Evolutionary conservation across 768 basidiomycete genomes (phyloP).

Genomic region (Cyclocybe aegerita): DNA sequence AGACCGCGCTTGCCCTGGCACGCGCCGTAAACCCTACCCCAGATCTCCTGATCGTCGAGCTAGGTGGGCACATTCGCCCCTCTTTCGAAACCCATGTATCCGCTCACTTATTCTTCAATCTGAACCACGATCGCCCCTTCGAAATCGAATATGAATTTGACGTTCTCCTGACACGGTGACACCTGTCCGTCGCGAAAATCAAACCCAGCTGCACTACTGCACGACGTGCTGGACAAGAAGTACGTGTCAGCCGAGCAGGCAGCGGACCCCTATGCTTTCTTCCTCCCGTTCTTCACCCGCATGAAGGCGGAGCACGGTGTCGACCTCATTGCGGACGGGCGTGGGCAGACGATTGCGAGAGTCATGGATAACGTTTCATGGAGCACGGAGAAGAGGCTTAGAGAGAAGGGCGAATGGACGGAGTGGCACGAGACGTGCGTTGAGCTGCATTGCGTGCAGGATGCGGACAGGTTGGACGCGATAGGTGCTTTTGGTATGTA

Average conservation of each 20-base stretch:
- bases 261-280: slow-evolving; percentile 62
- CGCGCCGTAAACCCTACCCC: slow-evolving; percentile 43
- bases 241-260: slow-evolving; percentile 61
- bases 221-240: slow-evolving; percentile 87
- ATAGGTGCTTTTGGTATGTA: slow-evolving; percentile 76
- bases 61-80: slow-evolving; percentile 40
- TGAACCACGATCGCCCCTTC: neutral
- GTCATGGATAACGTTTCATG: slow-evolving; percentile 84
- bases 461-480: slow-evolving; percentile 77
- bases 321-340: slow-evolving; percentile 60
- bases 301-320: slow-evolving; percentile 42
- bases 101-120: no score
- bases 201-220: slow-evolving; percentile 71
- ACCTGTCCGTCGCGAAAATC: neutral
- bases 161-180: neutral
- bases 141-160: slow-evolving; percentile 5
- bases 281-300: slow-evolving; percentile 62
- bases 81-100: no score
- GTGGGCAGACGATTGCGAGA: slow-evolving; percentile 51
- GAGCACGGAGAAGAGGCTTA: slow-evolving; percentile 76
- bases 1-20: slow-evolving; percentile 72
- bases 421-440: slow-evolving; percentile 69
- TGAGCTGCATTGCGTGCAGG: slow-evolving; percentile 82
- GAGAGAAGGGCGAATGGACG: slow-evolving; percentile 51
- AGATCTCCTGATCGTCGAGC: slow-evolving; percentile 76